Percentiles rank a stretch among this genome's conserved stretches.
Conservation (phyloP, 768 basidiomycete genomes). For the Austroboletus festivus region DNA sequence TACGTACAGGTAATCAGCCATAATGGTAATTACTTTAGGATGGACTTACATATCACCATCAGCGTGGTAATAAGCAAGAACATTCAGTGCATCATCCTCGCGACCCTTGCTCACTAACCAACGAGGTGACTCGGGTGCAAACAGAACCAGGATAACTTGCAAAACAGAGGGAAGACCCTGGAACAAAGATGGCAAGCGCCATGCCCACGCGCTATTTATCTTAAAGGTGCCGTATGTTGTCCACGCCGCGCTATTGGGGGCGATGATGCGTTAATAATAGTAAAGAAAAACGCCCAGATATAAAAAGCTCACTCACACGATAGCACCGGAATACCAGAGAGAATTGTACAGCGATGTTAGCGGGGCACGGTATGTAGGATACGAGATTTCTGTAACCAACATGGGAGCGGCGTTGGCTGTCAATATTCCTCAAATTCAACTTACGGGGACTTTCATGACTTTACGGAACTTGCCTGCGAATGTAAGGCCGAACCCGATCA, state of each 20-base stretch:
- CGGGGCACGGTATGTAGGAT: constrained; percentile 77
- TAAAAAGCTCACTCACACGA: constrained; percentile 46
- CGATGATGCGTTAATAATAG: neutral
- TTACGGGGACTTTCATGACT: neutral
- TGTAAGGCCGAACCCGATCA: constrained; percentile 74
- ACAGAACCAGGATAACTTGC: constrained; percentile 63
- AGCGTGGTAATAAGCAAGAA: constrained; percentile 81
- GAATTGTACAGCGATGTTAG: constrained; percentile 80
- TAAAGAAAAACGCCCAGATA: neutral
- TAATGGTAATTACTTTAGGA: neutral
- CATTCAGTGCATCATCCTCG: constrained; percentile 62
- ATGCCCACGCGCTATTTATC: constrained; percentile 66
- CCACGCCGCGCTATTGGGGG: constrained; percentile 66
- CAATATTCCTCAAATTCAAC: constrained; percentile 5
- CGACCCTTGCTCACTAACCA: constrained; percentile 76
- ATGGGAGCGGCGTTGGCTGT: constrained; percentile 73
- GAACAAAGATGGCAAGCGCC: constrained; percentile 77
- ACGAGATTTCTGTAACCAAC: constrained; percentile 82
- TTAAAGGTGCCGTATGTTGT: constrained; percentile 78
- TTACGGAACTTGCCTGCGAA: constrained; percentile 48
- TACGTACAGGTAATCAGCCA: neutral
- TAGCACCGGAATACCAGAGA: constrained; percentile 83
- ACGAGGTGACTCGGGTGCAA: constrained; percentile 82
- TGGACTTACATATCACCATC: constrained; percentile 58
- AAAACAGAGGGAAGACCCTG: constrained; percentile 68